Percentiles rank a stretch among this genome's conserved stretches.
Evolutionary conservation across 192 early-diverging fungal genomes (phyloP).

Genomic region (Backusella tarrabulga): DNA sequence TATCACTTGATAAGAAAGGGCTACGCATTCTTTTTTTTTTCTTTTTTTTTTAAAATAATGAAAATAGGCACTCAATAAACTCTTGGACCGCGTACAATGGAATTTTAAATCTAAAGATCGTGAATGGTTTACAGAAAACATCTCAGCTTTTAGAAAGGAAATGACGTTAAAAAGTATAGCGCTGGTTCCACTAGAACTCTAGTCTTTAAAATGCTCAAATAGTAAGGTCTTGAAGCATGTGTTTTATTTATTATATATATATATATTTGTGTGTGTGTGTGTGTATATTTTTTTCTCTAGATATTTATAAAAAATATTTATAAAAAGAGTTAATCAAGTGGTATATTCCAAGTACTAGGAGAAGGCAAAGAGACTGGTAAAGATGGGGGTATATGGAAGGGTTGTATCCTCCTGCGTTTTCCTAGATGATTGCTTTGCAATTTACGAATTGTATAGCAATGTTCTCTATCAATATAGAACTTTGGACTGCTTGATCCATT

Average conservation of each 20-base stretch:
- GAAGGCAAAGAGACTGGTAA: background rate
- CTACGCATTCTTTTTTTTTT: background rate
- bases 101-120: constrained; percentile 51
- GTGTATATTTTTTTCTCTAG: background rate
- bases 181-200: constrained; percentile 20
- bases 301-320: background rate
- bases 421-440: background rate
- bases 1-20: background rate
- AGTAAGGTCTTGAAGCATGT: too few relatives aligned
- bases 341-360: background rate
- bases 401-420: background rate
- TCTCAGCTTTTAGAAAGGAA: constrained; percentile 51
- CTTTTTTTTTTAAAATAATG: background rate
- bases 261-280: background rate
- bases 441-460: constrained; percentile 28
- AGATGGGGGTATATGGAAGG: background rate
- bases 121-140: constrained; percentile 67
- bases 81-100: constrained; percentile 61
- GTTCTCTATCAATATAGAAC: constrained; percentile 27
- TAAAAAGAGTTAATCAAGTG: background rate
- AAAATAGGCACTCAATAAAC: constrained; percentile 40
- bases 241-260: background rate
- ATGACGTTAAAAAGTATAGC: constrained; percentile 25
- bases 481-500: background rate
- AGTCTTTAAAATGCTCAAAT: background rate